Conservation (phyloP, 345 rosid species). For the Combretum micranthum region DNA sequence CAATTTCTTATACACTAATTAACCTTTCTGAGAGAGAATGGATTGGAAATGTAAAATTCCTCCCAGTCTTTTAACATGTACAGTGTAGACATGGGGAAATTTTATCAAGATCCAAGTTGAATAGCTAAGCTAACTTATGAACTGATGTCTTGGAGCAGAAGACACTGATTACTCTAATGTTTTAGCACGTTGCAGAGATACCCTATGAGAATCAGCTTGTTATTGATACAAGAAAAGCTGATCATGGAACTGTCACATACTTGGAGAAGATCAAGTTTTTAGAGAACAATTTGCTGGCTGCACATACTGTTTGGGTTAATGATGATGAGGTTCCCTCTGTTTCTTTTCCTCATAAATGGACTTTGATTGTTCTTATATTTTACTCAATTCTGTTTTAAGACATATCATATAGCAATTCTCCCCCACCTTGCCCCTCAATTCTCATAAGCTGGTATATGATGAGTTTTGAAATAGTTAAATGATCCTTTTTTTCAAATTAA, state of each 20-base stretch:
- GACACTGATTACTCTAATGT: conserved; percentile 9
- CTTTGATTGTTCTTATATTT: not conserved
- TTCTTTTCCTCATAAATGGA: conserved; percentile 1
- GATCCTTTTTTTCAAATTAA: too few species aligned
- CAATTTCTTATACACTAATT: too few species aligned
- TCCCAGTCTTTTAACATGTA: too few species aligned
- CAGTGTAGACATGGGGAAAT: too few species aligned
- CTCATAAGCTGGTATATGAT: too few species aligned
- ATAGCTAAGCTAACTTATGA: not conserved
- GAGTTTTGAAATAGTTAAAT: too few species aligned
- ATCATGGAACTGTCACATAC: conserved; percentile 56
- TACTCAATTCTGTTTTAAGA: not conserved
- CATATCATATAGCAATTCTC: too few species aligned
- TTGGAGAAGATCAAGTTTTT: conserved; percentile 50
- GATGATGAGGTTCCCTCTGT: conserved; percentile 35
- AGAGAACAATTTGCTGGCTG: conserved; percentile 45
- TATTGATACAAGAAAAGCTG: conserved; percentile 35
- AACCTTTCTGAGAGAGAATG: too few species aligned
- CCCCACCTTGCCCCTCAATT: too few species aligned
- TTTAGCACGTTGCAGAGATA: conserved; percentile 51
- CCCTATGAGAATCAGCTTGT: conserved; percentile 42
- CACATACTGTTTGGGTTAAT: conserved; percentile 57
- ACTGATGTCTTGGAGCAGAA: not conserved
- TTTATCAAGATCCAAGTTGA: too few species aligned
- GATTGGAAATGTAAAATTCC: too few species aligned